Conservation (phyloP, 1,284 basidiomycete species). For the Ganoderma sinense region DNA sequence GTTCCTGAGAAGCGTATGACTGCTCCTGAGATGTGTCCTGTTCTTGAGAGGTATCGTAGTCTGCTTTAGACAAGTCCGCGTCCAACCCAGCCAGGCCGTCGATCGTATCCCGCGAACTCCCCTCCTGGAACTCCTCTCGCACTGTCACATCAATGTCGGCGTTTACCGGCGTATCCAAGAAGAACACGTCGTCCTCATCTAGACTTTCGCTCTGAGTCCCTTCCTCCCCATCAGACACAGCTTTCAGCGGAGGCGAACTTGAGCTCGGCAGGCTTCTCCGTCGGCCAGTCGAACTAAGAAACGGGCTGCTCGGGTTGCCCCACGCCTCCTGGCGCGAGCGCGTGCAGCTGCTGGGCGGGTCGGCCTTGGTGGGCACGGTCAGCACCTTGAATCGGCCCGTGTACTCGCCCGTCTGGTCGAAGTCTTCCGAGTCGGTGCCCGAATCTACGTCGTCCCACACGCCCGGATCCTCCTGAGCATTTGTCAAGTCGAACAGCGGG, state of each 20-base stretch:
- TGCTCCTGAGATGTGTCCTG: neutral
- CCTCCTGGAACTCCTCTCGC: slow-evolving; percentile 9
- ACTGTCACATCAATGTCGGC: slow-evolving; percentile 1
- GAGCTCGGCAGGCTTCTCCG: slow-evolving; percentile 20
- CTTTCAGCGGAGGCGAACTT: slow-evolving; percentile 25
- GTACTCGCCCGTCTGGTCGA: slow-evolving; percentile 60
- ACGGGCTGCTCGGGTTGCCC: slow-evolving; percentile 76
- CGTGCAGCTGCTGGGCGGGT: slow-evolving; percentile 68
- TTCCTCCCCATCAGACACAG: slow-evolving; percentile 10
- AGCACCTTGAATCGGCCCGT: slow-evolving; percentile 67
- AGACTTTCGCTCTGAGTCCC: slow-evolving; percentile 15
- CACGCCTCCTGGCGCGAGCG: slow-evolving; percentile 59
- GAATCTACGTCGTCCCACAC: slow-evolving; percentile 44
- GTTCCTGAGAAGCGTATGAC: neutral
- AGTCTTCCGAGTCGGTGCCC: slow-evolving; percentile 34
- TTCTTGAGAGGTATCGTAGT: neutral
- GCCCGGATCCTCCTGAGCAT: slow-evolving; percentile 27
- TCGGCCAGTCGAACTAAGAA: slow-evolving; percentile 23
- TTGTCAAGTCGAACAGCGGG: slow-evolving; percentile 42
- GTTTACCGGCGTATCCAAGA: slow-evolving; percentile 18
- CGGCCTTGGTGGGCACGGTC: slow-evolving; percentile 66
- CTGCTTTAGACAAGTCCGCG: slow-evolving; percentile 4
- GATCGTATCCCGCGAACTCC: slow-evolving; percentile 15
- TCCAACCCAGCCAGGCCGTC: neutral
- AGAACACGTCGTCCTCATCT: slow-evolving; percentile 30